These are phyloP conservation scores for Kluyveromyces aestuarii DNA, from an alignment of 805 yeast species.

Conservation along the genomic window DNA sequence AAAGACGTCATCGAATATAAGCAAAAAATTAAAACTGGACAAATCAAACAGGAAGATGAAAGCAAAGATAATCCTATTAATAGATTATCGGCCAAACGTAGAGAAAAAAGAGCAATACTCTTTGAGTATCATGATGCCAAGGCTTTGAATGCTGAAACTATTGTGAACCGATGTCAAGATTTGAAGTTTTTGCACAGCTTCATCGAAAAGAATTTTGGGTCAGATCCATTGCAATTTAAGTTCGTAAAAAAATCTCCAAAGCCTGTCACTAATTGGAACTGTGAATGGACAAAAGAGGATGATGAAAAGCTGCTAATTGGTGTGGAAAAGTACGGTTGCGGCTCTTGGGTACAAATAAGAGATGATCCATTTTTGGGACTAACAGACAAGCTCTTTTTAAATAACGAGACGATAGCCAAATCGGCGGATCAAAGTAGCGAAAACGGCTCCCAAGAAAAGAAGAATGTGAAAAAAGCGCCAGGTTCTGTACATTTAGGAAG, in stretches of 20 bases:
- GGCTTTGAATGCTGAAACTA: conserved; percentile 82
- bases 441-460: conserved; percentile 16
- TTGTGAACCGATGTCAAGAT: conserved; percentile 78
- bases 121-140: conserved; percentile 85
- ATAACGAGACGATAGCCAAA: conserved; percentile 27
- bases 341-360: conserved; percentile 88
- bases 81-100: conserved; percentile 53
- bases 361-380: conserved; percentile 90
- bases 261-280: conserved; percentile 83
- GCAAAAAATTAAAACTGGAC: conserved; percentile 32
- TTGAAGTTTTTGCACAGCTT: conserved; percentile 52
- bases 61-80: conserved; percentile 38
- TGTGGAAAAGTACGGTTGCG: conserved; percentile 86
- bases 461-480: conserved; percentile 58
- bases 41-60: conserved; percentile 25
- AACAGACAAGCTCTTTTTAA: conserved; percentile 73
- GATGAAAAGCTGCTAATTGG: conserved; percentile 86
- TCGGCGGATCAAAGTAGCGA: not conserved
- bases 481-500: conserved; percentile 88
- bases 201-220: conserved; percentile 41
- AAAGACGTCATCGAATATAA: conserved; percentile 49
- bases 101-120: conserved; percentile 81
- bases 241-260: conserved; percentile 53
- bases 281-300: conserved; percentile 75
- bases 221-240: conserved; percentile 51